These are phyloP conservation scores for Hypoxylon sp. DNA, from an alignment of 2,329 filamentous ascomycete genomes.

Conservation along the genomic window DNA sequence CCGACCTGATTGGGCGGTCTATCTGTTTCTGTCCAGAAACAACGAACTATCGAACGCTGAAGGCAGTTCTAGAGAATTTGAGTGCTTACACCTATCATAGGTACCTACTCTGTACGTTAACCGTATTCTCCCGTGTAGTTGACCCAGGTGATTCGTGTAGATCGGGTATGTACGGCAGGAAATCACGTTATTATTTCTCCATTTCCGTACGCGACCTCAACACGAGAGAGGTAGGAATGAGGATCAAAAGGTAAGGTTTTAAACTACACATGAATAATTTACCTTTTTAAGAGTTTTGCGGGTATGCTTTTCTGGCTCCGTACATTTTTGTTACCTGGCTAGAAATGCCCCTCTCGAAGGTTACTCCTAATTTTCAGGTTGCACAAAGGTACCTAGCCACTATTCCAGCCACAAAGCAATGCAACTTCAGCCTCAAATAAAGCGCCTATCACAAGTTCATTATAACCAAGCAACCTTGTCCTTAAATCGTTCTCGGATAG, in stretches of 20 bases:
- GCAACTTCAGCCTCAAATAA: constrained; percentile 14
- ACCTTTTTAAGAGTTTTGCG: neutral
- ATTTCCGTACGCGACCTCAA: constrained; percentile 1
- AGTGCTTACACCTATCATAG: constrained; percentile 3
- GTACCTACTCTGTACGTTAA: neutral
- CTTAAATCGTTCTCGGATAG: neutral
- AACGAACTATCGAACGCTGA: neutral
- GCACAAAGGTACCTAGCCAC: neutral
- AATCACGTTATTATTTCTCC: constrained; percentile 19
- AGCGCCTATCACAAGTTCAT: constrained; percentile 4
- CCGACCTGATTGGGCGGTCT: neutral
- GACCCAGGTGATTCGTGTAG: neutral
- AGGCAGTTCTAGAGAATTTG: neutral
- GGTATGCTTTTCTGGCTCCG: neutral
- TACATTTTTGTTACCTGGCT: neutral
- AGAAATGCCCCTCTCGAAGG: neutral
- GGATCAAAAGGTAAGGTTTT: neutral
- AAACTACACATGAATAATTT: neutral
- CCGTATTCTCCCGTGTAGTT: neutral
- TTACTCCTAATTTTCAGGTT: neutral
- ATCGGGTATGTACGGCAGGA: constrained; percentile 15
- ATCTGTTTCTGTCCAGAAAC: neutral
- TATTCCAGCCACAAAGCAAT: constrained; percentile 7
- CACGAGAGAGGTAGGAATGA: neutral
- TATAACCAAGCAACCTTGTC: neutral